Percentiles rank a stretch among this genome's conserved stretches.
These are phyloP conservation scores for Apiotrichum sp. DNA, from an alignment of 1,284 basidiomycete species.

Conservation along the genomic window DNA sequence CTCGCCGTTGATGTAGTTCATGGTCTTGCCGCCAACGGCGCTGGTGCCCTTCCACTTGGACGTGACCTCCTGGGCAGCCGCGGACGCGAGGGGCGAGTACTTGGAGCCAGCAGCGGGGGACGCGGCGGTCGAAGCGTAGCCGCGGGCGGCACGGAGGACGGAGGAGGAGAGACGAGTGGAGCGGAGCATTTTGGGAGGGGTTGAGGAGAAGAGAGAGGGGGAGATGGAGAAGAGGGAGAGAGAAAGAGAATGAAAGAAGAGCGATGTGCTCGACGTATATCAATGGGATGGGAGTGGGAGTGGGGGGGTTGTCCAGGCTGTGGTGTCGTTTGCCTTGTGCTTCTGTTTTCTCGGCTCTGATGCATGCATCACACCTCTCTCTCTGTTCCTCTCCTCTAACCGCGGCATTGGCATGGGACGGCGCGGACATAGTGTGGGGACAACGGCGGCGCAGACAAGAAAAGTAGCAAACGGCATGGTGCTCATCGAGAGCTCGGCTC, in stretches of 20 bases:
- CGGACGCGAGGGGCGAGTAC: conserved; percentile 28
- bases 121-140: conserved; percentile 26
- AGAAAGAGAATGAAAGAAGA: background rate
- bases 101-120: conserved; percentile 11
- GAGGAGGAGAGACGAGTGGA: conserved; percentile 6
- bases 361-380: too few species aligned
- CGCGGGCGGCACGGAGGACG: conserved; percentile 15
- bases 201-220: background rate
- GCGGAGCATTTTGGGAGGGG: conserved; percentile 15
- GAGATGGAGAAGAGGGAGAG: background rate
- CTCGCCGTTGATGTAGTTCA: conserved; percentile 82
- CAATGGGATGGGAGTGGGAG: too few species aligned
- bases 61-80: conserved; percentile 37
- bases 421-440: too few species aligned
- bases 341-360: too few species aligned
- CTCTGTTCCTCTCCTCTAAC: too few species aligned
- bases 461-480: too few species aligned
- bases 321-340: too few species aligned
- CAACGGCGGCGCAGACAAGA: too few species aligned
- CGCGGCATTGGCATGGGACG: too few species aligned
- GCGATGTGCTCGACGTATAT: too few species aligned
- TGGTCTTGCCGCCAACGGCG: conserved; percentile 71
- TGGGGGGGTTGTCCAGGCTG: too few species aligned
- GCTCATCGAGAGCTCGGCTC: too few species aligned
- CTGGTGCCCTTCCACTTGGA: conserved; percentile 73